These are phyloP conservation scores for Capsicum chinense DNA, from an alignment of 257 asterid species.

Conservation along the genomic window DNA sequence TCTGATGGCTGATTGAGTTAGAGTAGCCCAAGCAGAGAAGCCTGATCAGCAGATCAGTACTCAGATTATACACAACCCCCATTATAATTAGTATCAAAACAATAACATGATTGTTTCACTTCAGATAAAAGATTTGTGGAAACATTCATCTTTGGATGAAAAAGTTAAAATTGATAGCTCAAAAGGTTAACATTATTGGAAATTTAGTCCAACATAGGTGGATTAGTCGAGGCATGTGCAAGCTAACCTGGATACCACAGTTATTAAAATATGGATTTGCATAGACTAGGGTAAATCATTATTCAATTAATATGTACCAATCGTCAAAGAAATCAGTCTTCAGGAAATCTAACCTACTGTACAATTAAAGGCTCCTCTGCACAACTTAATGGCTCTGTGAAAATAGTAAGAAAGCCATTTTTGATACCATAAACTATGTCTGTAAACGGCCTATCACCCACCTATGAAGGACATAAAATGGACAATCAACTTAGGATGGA, in stretches of 20 bases:
- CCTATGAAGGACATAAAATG: conserved; percentile 53
- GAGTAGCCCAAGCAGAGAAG: background rate
- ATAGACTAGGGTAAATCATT: background rate
- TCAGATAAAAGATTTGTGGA: background rate
- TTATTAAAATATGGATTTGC: background rate
- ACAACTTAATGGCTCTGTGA: conserved; percentile 81
- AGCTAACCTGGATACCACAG: background rate
- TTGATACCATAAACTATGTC: conserved; percentile 88
- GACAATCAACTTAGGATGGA: conserved; percentile 14
- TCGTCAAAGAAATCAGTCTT: background rate
- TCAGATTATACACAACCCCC: background rate
- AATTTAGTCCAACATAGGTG: conserved; percentile 21
- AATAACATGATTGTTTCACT: background rate
- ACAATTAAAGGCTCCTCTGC: conserved; percentile 87
- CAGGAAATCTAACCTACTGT: conserved; percentile 58
- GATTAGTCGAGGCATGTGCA: background rate
- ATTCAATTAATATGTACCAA: background rate
- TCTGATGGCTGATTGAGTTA: background rate
- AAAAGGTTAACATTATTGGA: background rate
- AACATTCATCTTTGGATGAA: background rate
- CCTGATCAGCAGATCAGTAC: background rate
- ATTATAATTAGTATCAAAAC: background rate
- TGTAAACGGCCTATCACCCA: conserved; percentile 97
- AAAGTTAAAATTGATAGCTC: background rate
- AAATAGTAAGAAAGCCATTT: conserved; percentile 81